Evolutionary conservation across 2,329 filamentous ascomycete genomes (phyloP).

Genomic region (Penicillium fuscoglaucum): DNA sequence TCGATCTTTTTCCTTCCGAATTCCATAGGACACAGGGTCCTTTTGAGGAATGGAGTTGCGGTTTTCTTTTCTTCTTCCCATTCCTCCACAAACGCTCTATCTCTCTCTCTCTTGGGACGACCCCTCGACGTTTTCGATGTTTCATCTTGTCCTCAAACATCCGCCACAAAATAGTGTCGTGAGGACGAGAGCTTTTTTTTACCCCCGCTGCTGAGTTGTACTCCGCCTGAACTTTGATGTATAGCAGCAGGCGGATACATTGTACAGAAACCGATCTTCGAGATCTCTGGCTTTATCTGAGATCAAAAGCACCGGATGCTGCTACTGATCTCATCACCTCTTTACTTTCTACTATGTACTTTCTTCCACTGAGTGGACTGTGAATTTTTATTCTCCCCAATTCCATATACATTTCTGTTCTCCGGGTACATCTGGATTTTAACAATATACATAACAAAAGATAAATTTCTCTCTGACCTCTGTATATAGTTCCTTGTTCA

Average conservation of each 20-base stretch:
- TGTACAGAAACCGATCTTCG: constrained; percentile 18
- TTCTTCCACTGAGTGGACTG: constrained; percentile 9
- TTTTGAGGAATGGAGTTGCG: constrained; percentile 19
- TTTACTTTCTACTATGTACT: constrained; percentile 2
- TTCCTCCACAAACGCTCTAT: not conserved
- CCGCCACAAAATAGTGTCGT: not conserved
- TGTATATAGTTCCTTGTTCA: not conserved
- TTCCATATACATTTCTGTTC: constrained; percentile 6
- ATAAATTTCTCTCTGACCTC: too few relatives aligned
- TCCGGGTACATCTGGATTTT: not conserved
- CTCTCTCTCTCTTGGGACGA: not conserved
- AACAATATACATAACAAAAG: not conserved
- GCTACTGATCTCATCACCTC: not conserved
- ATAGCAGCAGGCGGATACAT: constrained; percentile 16
- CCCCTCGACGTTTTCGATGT: not conserved
- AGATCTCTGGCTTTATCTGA: not conserved
- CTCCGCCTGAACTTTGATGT: constrained; percentile 14
- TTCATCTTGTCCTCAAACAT: not conserved
- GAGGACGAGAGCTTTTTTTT: not conserved
- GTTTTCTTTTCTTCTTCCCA: not conserved
- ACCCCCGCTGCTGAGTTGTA: constrained; percentile 7
- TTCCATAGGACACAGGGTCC: constrained; percentile 15
- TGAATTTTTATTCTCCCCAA: not conserved
- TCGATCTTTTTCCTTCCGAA: constrained; percentile 13
- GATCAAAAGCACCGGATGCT: constrained; percentile 14